These are phyloP conservation scores for Reutealis trisperma DNA, from an alignment of 345 rosid genomes.

Conservation along the genomic window DNA sequence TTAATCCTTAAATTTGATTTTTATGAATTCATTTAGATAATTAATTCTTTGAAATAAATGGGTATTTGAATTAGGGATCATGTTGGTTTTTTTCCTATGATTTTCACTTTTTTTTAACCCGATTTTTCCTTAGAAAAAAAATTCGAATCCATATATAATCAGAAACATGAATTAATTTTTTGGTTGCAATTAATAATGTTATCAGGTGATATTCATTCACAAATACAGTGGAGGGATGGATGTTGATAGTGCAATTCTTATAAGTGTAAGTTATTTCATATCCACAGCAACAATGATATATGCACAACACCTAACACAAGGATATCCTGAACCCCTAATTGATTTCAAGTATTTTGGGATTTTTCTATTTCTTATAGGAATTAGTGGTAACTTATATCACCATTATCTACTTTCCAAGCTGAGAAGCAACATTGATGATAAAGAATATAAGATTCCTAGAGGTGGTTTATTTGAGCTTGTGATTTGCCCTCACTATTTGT, in stretches of 20 bases:
- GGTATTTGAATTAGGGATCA: too few relatives aligned
- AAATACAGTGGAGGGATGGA: slow-evolving; percentile 56
- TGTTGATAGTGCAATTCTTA: slow-evolving; percentile 33
- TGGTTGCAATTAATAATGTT: not conserved
- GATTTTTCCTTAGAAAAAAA: not conserved
- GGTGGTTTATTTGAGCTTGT: slow-evolving; percentile 62
- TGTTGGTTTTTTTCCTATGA: too few relatives aligned
- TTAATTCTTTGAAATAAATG: too few relatives aligned
- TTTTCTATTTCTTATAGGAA: slow-evolving; percentile 52
- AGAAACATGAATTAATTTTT: not conserved
- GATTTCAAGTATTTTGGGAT: slow-evolving; percentile 49
- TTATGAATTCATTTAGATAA: too few relatives aligned
- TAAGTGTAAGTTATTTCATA: slow-evolving; percentile 43
- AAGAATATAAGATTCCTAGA: slow-evolving; percentile 61
- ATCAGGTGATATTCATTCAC: slow-evolving; percentile 57
- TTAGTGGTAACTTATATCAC: slow-evolving; percentile 74
- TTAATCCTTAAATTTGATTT: too few relatives aligned
- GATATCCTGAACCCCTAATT: slow-evolving; percentile 37
- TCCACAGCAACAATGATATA: slow-evolving; percentile 45
- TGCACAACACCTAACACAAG: slow-evolving; percentile 44
- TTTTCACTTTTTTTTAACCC: too few relatives aligned
- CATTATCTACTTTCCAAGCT: slow-evolving; percentile 64
- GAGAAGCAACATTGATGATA: slow-evolving; percentile 36
- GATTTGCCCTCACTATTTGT: slow-evolving; percentile 77
- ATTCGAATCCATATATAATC: too few relatives aligned